Evolutionary conservation across 345 rosid species (phyloP), one percentile per base, ranked within the genome.

Genomic region (Eucalyptus microcorys): DNA sequence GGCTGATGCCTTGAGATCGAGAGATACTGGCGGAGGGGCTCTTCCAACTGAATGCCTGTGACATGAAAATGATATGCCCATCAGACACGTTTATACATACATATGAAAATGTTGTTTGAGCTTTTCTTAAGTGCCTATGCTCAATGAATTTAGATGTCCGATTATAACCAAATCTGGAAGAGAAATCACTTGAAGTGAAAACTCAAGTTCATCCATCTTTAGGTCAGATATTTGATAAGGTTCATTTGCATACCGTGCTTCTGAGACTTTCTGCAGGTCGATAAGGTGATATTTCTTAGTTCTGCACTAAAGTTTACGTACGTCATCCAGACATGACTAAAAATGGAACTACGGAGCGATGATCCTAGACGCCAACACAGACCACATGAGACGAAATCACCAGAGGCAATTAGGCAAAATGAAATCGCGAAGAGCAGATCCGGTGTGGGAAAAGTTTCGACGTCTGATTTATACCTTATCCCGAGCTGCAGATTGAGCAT

Each of bases 1-100:
- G 66, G 99, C 98, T 55, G 99, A 96, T 49, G 99, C 93, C 91
- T 94, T 97, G 37, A 97, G 92, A 90, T 97, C 99, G 45, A 96
- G 95, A 40, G 96, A 92, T 85, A 92, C 94, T 14, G 89, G 92
- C 68, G 98, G 98, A 86, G 95, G 96, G 85, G 97, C 96, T 89
- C 97, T 93, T 90, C 98, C 99, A 2, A 96, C 99, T 12, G 99
- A 95, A 92, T 97, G 98, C 90, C 99, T 66, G 86, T 8, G 66
- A 80, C 57, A 83, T 61, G 42, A 53, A 40, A 57, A 42, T 55
- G 37, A 59, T 30, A 34, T 49, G 10, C 10, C 66, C 87, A 34
- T 49, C 40, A 68, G 43, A 45, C 49, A 22, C 89, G 49, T 32
- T 76, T 50, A 6, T 1, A 22, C 57, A 5, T 64, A 76, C 66